These are phyloP conservation scores for Cordyceps cicadae DNA, from an alignment of 2,329 filamentous ascomycete genomes.

Conservation along the genomic window DNA sequence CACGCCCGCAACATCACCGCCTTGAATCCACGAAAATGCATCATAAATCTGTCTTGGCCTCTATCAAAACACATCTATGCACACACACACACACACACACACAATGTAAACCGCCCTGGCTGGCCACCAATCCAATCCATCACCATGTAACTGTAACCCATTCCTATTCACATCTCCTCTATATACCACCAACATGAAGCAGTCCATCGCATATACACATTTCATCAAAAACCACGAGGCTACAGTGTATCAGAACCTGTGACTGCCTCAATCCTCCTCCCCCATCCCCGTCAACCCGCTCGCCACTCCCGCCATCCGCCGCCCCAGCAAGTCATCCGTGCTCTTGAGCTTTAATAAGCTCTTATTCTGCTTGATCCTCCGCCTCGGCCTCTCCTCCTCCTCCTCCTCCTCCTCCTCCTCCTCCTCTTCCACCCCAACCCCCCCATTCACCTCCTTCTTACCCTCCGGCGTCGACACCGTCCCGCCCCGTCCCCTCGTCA, in stretches of 20 bases:
- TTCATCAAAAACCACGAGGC: no score
- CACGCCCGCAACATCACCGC: no score
- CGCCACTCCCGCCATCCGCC: slow-evolving; percentile 41
- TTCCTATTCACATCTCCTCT: no score
- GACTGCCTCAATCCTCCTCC: slow-evolving; percentile 20
- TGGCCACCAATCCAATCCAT: no score
- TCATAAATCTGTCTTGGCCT: no score
- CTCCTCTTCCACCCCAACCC: not conserved
- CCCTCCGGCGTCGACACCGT: not conserved
- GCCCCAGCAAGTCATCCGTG: slow-evolving; percentile 39
- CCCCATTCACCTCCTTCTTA: not conserved
- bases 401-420: not conserved
- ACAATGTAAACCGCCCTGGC: no score
- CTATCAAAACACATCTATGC: no score
- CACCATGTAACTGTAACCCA: no score
- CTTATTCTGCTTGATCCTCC: slow-evolving; percentile 23
- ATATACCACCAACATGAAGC: no score
- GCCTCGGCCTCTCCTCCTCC: not conserved
- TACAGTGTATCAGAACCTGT: not conserved
- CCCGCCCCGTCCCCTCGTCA: slow-evolving; percentile 34
- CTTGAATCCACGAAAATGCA: no score
- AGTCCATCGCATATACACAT: no score
- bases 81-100: no score
- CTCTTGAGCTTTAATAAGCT: slow-evolving; percentile 38
- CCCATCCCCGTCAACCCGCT: slow-evolving; percentile 35